A percentile compares a stretch with the other conserved stretches of the same genome.
phyloP scores from a whole-genome alignment of 2,329 filamentous ascomycete genomes.

The Apiospora marii region DNA sequence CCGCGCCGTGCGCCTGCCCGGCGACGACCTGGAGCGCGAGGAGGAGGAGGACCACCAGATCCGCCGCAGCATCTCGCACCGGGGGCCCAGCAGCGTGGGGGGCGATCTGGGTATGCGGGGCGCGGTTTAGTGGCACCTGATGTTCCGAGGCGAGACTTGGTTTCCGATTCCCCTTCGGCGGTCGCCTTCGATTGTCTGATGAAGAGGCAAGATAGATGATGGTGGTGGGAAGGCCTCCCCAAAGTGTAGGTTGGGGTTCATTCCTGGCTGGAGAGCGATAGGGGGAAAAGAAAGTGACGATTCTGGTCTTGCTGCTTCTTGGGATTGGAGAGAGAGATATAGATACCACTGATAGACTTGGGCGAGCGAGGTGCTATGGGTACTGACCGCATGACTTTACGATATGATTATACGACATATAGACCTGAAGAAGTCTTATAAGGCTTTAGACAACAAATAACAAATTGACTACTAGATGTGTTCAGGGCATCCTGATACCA shows the following conservation, averaged over 20 bases:
- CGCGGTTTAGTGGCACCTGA: neutral
- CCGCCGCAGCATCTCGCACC: slow-evolving; percentile 46
- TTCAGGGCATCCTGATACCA: neutral
- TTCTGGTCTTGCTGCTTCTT: neutral
- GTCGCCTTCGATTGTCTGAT: neutral
- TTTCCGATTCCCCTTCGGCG: neutral
- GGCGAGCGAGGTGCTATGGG: neutral
- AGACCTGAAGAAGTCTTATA: neutral
- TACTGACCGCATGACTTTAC: neutral
- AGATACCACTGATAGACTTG: neutral
- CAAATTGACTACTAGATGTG: no score
- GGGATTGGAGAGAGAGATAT: neutral
- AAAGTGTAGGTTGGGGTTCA: no score
- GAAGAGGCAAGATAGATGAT: neutral
- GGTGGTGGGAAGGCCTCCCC: neutral
- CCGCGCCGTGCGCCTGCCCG: slow-evolving; percentile 57
- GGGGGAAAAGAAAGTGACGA: neutral
- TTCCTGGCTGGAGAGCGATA: neutral
- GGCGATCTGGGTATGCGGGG: neutral
- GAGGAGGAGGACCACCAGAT: slow-evolving; percentile 53
- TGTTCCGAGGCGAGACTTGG: neutral
- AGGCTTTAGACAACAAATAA: neutral
- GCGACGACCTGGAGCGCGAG: slow-evolving; percentile 46
- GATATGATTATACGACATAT: neutral
- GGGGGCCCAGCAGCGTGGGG: slow-evolving; percentile 6